Evolutionary conservation across 768 basidiomycete genomes (phyloP), one percentile per base, ranked within the genome.

Genomic region (Suillus variegatus): DNA sequence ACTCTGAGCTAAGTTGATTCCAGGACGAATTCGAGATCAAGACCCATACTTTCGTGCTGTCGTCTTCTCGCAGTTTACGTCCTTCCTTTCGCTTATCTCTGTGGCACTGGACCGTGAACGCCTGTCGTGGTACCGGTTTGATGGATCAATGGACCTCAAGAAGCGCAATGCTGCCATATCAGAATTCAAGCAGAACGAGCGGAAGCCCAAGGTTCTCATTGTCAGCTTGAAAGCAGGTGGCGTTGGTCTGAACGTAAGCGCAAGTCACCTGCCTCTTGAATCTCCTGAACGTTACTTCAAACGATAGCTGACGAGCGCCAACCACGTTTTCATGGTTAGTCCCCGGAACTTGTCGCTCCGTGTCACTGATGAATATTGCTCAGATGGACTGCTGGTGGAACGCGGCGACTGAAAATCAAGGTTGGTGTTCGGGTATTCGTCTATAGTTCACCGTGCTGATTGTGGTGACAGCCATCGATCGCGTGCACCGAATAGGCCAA

Each of bases 361-460:
- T 40, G 64, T 3, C 56, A 10, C 64, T 67, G 52, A 70, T 60
- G 57, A 47, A 2, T 64, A 36, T 41, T 47, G 55, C 51, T 12
- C 64, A 94, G 92, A 94, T 94, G 92, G 93, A 94, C 71, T 94
- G 92, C 69, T 94, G 93, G 93, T 94, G 93, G 93, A 94, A 94
- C 73, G 86, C 90, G 6, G 92, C 92, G 0, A 87, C 84, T 5
- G 93, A 94, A 73, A 88, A 88, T 61, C 93, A 94, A 85, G 91
- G 90, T 87, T 68, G 1, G 63, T 55, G n/a, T 10, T 35, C 0
- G 7, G 16, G n/a, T 51, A 28, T 52, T 61, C 6, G 18, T 51
- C 8, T 38, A 13, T 60, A 25, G 32, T 46, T 22, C 14, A 47
- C 22, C 10, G 14, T 6, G 18, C 51, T 73, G 61, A 75, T 52